A percentile compares a stretch with the other conserved stretches of the same genome.
phyloP scores from a whole-genome alignment of 2,329 filamentous ascomycete species.

The Xylariaceae sp. region DNA sequence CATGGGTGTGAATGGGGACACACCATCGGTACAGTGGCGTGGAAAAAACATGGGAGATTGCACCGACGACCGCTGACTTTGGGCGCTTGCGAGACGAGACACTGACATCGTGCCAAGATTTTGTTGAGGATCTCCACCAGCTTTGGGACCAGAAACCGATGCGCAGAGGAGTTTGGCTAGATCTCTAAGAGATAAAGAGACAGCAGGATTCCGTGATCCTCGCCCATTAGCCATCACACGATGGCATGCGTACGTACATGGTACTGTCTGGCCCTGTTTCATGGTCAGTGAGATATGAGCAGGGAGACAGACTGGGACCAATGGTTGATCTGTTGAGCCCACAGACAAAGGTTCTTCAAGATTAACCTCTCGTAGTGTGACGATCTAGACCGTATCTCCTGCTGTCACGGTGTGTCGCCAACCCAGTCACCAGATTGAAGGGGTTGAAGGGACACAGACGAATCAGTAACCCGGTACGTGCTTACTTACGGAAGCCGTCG shows the following conservation, averaged over 20 bases:
- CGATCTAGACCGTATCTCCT: background rate
- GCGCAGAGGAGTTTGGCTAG: background rate
- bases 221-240: background rate
- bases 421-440: background rate
- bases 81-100: slow-evolving; percentile 10
- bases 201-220: background rate
- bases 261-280: background rate
- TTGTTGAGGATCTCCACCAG: slow-evolving; percentile 10
- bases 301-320: background rate
- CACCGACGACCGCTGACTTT: slow-evolving; percentile 7
- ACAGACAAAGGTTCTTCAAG: background rate
- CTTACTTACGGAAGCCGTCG: slow-evolving; percentile 10
- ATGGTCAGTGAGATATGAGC: background rate
- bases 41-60: slow-evolving; percentile 11
- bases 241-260: background rate
- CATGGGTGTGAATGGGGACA: slow-evolving; percentile 25
- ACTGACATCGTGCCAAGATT: slow-evolving; percentile 15
- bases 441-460: background rate
- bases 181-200: background rate
- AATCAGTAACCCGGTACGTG: background rate
- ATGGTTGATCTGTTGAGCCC: background rate
- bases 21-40: slow-evolving; percentile 25
- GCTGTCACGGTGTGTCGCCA: background rate
- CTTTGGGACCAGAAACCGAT: slow-evolving; percentile 9
- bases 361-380: background rate